Percentiles rank a stretch among this genome's conserved stretches.
Conservation (phyloP, 805 yeast genomes). For the Myxozyma udenii region DNA sequence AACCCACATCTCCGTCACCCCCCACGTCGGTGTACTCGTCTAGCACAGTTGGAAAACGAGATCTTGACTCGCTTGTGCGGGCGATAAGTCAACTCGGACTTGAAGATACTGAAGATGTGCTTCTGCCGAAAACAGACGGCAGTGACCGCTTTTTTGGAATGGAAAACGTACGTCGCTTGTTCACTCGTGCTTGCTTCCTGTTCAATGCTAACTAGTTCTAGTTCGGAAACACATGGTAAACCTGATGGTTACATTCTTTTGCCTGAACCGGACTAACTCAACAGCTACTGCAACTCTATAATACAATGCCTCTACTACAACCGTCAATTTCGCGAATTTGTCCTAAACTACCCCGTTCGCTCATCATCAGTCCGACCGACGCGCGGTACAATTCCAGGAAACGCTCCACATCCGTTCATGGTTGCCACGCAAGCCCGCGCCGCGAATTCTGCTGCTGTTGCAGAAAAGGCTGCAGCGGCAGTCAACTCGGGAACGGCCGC, state of each 20-base stretch:
- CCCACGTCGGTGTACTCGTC: neutral
- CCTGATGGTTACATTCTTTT: constrained; percentile 31
- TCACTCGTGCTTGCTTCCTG: neutral
- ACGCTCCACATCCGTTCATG: constrained; percentile 12
- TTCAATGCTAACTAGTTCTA: neutral
- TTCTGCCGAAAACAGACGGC: constrained; percentile 12
- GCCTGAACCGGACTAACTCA: constrained; percentile 39
- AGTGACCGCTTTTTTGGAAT: constrained; percentile 42
- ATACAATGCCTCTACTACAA: constrained; percentile 82
- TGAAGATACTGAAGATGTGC: neutral
- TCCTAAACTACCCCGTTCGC: constrained; percentile 48
- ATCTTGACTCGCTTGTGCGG: neutral
- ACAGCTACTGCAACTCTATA: constrained; percentile 77
- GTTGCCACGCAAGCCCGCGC: neutral
- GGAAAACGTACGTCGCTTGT: constrained; percentile 37
- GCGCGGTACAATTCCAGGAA: constrained; percentile 18
- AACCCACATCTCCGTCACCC: neutral
- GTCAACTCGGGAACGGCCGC: constrained; percentile 2
- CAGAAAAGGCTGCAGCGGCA: constrained; percentile 29
- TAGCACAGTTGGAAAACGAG: neutral
- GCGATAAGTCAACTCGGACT: neutral
- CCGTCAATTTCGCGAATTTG: constrained; percentile 58
- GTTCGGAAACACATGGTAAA: constrained; percentile 67
- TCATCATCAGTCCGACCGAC: constrained; percentile 20
- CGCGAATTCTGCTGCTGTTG: constrained; percentile 1